Evolutionary conservation across 345 rosid species (phyloP).

Genomic region (Melaleuca quinquenervia): DNA sequence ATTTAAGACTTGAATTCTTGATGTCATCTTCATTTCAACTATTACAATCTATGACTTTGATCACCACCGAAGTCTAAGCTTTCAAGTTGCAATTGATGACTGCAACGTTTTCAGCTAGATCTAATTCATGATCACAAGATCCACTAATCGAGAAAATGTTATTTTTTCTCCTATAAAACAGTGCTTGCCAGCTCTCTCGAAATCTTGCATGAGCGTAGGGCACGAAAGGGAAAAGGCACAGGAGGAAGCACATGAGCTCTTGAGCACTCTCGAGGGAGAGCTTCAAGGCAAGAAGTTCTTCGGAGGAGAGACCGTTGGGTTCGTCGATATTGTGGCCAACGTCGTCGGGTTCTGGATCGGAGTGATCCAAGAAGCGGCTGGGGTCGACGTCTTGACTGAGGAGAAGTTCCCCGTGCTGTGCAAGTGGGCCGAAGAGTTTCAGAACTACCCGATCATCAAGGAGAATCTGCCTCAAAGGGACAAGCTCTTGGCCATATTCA

Average conservation of each 20-base stretch:
- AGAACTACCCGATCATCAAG: not conserved
- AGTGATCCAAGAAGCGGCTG: not conserved
- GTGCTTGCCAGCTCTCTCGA: not conserved
- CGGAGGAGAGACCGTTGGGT: slow-evolving; percentile 4
- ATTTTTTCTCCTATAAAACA: not conserved
- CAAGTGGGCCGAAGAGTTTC: slow-evolving; percentile 4
- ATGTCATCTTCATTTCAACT: not conserved
- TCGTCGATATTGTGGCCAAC: slow-evolving; percentile 3
- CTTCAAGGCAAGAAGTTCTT: slow-evolving; percentile 6
- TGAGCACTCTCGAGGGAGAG: not conserved
- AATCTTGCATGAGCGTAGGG: not conserved
- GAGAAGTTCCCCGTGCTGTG: slow-evolving; percentile 2
- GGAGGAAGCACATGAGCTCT: not conserved
- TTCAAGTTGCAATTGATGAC: not conserved
- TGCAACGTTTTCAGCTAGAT: not conserved
- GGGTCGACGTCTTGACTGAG: not conserved
- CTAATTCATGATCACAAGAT: not conserved
- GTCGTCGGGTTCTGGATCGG: not conserved
- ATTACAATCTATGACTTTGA: not conserved
- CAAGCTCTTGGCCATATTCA: not conserved
- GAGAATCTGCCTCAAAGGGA: slow-evolving; percentile 9
- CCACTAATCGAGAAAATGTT: not conserved
- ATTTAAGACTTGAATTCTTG: not conserved
- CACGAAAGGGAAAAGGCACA: not conserved
- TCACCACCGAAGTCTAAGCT: not conserved